Conservation (phyloP, 2,329 filamentous ascomycete species). For the Capronia americana region DNA sequence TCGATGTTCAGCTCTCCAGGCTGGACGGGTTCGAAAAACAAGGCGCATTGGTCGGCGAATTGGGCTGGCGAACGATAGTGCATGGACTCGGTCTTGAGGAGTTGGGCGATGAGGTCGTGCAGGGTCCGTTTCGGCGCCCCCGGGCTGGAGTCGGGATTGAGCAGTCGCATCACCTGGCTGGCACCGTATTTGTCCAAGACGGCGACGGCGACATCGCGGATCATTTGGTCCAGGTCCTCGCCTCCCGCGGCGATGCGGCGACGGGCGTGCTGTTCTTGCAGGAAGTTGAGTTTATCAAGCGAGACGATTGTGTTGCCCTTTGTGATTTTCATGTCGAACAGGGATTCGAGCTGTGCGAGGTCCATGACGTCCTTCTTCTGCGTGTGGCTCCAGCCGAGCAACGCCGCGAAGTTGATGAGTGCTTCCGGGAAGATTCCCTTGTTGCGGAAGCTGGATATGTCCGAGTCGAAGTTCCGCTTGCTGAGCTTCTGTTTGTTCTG, state of each 20-base stretch:
- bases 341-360: slow-evolving; percentile 72
- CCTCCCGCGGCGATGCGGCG: slow-evolving; percentile 56
- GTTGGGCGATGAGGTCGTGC: slow-evolving; percentile 55
- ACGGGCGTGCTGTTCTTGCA: slow-evolving; percentile 75
- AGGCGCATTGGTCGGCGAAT: slow-evolving; percentile 63
- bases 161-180: slow-evolving; percentile 25
- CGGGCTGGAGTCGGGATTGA: slow-evolving; percentile 3
- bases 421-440: slow-evolving; percentile 67
- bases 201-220: slow-evolving; percentile 40
- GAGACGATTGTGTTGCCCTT: slow-evolving; percentile 86
- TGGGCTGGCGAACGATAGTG: slow-evolving; percentile 61
- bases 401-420: slow-evolving; percentile 79
- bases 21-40: slow-evolving; percentile 60
- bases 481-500: slow-evolving; percentile 77
- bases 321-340: slow-evolving; percentile 86
- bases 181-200: slow-evolving; percentile 37
- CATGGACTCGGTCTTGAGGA: slow-evolving; percentile 58
- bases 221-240: slow-evolving; percentile 49
- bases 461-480: slow-evolving; percentile 77
- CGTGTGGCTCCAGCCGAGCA: slow-evolving; percentile 82
- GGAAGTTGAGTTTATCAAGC: slow-evolving; percentile 77
- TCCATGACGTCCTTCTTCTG: slow-evolving; percentile 72
- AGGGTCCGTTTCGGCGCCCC: slow-evolving; percentile 43
- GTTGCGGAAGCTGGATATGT: slow-evolving; percentile 64
- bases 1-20: slow-evolving; percentile 33